A percentile compares a stretch with the other conserved stretches of the same genome.
These are phyloP conservation scores for Thuja plicata DNA, from an alignment of 83 land plant species.

Conservation along the genomic window DNA sequence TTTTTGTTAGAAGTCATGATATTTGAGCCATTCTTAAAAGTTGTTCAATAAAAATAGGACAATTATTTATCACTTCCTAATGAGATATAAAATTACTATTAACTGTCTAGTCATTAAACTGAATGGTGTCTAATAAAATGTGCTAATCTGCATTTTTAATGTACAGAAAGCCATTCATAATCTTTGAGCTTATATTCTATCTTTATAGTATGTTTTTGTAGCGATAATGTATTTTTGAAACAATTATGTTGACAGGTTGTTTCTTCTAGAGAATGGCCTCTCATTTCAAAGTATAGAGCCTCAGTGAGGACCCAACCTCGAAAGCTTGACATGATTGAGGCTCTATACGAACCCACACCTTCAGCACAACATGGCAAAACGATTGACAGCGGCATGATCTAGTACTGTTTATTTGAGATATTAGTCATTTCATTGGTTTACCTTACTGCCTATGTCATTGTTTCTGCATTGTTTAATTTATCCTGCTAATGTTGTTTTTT, in stretches of 20 bases:
- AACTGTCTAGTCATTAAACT: too few relatives aligned
- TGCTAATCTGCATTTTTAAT: too few relatives aligned
- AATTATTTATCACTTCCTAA: too few relatives aligned
- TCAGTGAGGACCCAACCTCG: slow-evolving; percentile 78
- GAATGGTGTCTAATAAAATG: too few relatives aligned
- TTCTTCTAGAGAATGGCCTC: slow-evolving; percentile 87
- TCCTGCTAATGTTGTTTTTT: too few relatives aligned
- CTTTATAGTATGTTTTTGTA: background rate
- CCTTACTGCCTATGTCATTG: background rate
- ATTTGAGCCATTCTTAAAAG: too few relatives aligned
- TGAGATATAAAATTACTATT: too few relatives aligned
- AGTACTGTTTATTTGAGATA: slow-evolving; percentile 21
- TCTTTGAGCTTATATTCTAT: background rate
- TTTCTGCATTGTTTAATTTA: too few relatives aligned
- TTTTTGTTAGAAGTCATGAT: too few relatives aligned
- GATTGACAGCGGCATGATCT: slow-evolving; percentile 51
- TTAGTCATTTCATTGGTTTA: background rate
- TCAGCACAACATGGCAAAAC: slow-evolving; percentile 36
- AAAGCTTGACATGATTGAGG: slow-evolving; percentile 85
- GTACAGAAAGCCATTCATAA: background rate
- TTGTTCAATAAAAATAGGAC: too few relatives aligned
- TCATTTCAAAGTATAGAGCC: slow-evolving; percentile 78
- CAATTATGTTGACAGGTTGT: slow-evolving; percentile 51
- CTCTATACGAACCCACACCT: slow-evolving; percentile 47
- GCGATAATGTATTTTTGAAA: background rate